phyloP scores from a whole-genome alignment of 805 yeast species.

The Monosporozyma aerobia region DNA sequence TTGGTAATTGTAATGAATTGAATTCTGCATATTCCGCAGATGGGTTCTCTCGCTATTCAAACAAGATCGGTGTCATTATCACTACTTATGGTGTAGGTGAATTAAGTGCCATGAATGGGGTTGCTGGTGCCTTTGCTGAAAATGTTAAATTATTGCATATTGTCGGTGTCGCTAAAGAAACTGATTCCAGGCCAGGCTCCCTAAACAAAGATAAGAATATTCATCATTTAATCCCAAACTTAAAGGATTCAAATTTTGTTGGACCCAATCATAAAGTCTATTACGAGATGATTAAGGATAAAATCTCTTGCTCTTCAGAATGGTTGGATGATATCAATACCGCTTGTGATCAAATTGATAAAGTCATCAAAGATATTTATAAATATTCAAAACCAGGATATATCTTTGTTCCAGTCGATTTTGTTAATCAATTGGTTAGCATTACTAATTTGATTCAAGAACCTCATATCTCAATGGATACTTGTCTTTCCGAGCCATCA shows the following conservation, averaged over 20 bases:
- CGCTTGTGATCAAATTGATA: slow-evolving; percentile 54
- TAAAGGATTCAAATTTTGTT: slow-evolving; percentile 34
- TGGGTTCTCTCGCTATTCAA: slow-evolving; percentile 66
- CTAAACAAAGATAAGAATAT: slow-evolving; percentile 24
- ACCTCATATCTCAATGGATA: slow-evolving; percentile 11
- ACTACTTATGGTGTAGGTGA: slow-evolving; percentile 87
- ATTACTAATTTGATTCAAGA: slow-evolving; percentile 10
- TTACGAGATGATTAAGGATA: slow-evolving; percentile 48
- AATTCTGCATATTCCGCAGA: slow-evolving; percentile 88
- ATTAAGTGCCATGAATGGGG: slow-evolving; percentile 72
- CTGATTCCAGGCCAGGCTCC: slow-evolving; percentile 2
- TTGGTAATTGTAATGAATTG: slow-evolving; percentile 81
- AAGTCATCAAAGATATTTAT: slow-evolving; percentile 47
- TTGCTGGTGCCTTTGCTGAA: slow-evolving; percentile 78
- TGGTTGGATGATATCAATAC: slow-evolving; percentile 35
- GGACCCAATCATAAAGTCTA: slow-evolving; percentile 61
- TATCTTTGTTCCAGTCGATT: slow-evolving; percentile 65
- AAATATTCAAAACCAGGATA: slow-evolving; percentile 70
- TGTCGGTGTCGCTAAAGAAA: slow-evolving; percentile 44
- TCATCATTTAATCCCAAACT: slow-evolving; percentile 55
- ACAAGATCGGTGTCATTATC: slow-evolving; percentile 54
- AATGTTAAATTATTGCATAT: slow-evolving; percentile 71
- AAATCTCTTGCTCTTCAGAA: slow-evolving; percentile 48
- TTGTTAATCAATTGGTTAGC: slow-evolving; percentile 36
- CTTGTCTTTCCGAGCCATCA: slow-evolving; percentile 7